phyloP scores from a whole-genome alignment of 2,329 filamentous ascomycete genomes.

The Arthrobotrys sphaeroides region DNA sequence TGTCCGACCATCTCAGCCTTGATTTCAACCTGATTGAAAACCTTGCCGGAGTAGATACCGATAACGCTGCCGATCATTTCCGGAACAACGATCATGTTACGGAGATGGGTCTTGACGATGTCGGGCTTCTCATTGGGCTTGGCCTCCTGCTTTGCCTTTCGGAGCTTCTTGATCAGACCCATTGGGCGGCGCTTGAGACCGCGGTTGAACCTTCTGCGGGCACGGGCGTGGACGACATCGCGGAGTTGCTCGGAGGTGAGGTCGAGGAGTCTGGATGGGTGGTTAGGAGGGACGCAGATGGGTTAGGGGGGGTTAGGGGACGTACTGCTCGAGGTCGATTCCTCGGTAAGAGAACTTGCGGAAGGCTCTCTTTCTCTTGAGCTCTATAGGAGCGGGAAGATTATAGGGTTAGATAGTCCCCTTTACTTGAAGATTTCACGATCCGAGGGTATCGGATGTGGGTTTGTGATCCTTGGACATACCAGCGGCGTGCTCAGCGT shows the following conservation, averaged over 20 bases:
- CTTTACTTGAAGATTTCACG: slow-evolving; percentile 54
- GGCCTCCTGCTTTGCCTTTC: slow-evolving; percentile 98
- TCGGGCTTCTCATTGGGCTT: slow-evolving; percentile 99
- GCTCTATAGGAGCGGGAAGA: slow-evolving; percentile 70
- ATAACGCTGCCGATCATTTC: slow-evolving; percentile 99
- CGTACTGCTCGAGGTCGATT: slow-evolving; percentile 99
- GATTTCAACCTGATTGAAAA: slow-evolving; percentile 99
- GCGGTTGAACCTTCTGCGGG: slow-evolving; percentile 98
- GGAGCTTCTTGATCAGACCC: slow-evolving; percentile 99
- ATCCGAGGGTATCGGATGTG: slow-evolving; percentile 14
- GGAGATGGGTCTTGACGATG: slow-evolving; percentile 98
- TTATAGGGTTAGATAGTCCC: slow-evolving; percentile 56
- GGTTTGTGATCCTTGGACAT: slow-evolving; percentile 47
- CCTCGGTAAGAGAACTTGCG: slow-evolving; percentile 99
- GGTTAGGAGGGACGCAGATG: slow-evolving; percentile 31
- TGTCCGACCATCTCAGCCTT: slow-evolving; percentile 99
- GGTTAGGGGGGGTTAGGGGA: slow-evolving; percentile 56
- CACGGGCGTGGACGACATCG: slow-evolving; percentile 98
- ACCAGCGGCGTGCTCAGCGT: slow-evolving; percentile 58
- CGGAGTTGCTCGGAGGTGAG: slow-evolving; percentile 98
- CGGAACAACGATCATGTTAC: slow-evolving; percentile 99
- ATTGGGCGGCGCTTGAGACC: slow-evolving; percentile 99
- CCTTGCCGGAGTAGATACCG: slow-evolving; percentile 99
- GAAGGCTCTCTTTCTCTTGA: slow-evolving; percentile 99
- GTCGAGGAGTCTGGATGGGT: slow-evolving; percentile 84